Base-by-base conservation (phyloP, 352 stramenopile species). In the Phytophthora nicotianae region DNA sequence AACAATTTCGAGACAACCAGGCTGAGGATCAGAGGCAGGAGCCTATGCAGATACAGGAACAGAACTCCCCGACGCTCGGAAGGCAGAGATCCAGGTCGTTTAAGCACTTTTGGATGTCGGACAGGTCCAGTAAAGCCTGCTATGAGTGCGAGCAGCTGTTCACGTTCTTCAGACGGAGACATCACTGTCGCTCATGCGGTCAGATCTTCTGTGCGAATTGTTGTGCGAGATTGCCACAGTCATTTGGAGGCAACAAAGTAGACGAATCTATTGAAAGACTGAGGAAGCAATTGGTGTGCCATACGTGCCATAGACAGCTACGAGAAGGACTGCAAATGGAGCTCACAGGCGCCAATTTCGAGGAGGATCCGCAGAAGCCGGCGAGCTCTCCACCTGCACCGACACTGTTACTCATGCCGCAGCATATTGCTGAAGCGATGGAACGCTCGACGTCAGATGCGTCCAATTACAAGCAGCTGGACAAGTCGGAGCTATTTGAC, bases 41-140 rank as follows among this genome's bases (percentile, higher is more conserved):
- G 9, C 47, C 66, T 2, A 43, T 75, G 35, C 60, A 70, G n/a
- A 69, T 42, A 35, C 51, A 69, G 46, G 57, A 70, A 21, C 51
- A 61, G 50, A 54, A 21, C n/a, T 56, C 62, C 0, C 66, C 70
- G 2, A 60, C 72, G 16, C 68, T 77, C 11, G 70, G 67, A 13
- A 68, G 81, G 10, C 69, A 85, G 23, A 71, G 85, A 24, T 78
- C 80, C 24, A 83, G 83, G 41, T 91, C 81, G 17, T 78, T 93
- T 61, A 94, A 92, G 52, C 85, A 93, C 62, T 96, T 96, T 58
- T 96, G 87, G 87, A 96, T 96, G 87, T 96, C 87, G 47, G 87
- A 96, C 58, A 81, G 87, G 16, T 92, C 86, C 16, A 80, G 80
- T 19, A 96, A 96, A 57, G 70, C 77, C 0, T 96, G 87, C 48